Percentiles rank a stretch among this genome's conserved stretches.
phyloP scores from a whole-genome alignment of 1,139 yeast species.

The Diutina ranongensis region DNA sequence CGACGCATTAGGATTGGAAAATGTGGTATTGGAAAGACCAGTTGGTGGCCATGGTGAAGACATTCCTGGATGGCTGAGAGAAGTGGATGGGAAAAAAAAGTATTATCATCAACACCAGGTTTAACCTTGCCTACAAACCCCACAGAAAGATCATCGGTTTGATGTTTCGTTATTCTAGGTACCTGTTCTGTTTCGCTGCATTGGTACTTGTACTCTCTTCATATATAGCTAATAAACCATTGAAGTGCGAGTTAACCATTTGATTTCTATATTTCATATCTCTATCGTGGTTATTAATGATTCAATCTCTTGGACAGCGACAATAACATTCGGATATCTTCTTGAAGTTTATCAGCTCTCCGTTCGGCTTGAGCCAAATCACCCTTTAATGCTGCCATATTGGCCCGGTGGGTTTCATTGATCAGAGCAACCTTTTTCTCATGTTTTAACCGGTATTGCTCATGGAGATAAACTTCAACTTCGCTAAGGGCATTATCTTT shows the following conservation, averaged over 20 bases:
- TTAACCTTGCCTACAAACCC: too few species aligned
- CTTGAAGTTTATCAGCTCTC: background rate
- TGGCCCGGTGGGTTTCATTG: background rate
- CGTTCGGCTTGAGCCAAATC: background rate
- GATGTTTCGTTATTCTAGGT: too few species aligned
- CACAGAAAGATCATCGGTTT: too few species aligned
- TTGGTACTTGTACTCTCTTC: background rate
- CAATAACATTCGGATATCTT: background rate
- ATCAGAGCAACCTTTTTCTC: slow-evolving; percentile 1
- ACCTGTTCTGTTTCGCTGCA: too few species aligned
- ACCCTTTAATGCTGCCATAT: background rate
- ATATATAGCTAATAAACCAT: background rate
- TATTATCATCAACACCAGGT: slow-evolving; percentile 4
- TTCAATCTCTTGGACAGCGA: background rate
- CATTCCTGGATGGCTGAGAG: slow-evolving; percentile 63
- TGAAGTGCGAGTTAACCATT: background rate
- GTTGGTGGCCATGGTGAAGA: slow-evolving; percentile 60
- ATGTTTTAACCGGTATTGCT: background rate
- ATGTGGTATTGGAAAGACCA: slow-evolving; percentile 37
- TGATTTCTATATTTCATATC: too few species aligned
- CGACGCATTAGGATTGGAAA: slow-evolving; percentile 51
- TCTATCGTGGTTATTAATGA: background rate
- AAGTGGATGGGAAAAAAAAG: slow-evolving; percentile 13
- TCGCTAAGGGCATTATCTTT: background rate
- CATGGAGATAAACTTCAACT: background rate